Base-by-base conservation (phyloP, 495 filamentous ascomycete genomes). In the Choiromyces venosus region DNA sequence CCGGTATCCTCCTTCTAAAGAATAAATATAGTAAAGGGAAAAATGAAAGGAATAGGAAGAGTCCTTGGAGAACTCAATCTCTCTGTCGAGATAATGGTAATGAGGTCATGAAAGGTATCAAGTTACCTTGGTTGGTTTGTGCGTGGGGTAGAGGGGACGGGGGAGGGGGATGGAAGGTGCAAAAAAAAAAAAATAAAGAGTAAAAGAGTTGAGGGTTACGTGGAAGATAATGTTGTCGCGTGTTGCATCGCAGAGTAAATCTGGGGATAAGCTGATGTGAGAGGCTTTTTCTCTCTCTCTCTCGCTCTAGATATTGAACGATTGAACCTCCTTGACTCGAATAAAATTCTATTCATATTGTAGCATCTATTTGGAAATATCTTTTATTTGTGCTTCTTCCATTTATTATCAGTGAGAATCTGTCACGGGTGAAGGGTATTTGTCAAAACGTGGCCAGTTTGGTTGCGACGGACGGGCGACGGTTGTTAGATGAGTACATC, bases 401-500 rank as follows among this genome's bases (percentile, higher is more conserved):
- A 61, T 33, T 16, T 33, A 29, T 29, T 18, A 33, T 61, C 25
- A 29, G 52, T 61, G 25, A 33, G 12, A 61, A 61, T 61, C 12
- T 4, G 25, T 61, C 52, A 5, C 10, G 12, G 25, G 16, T 33
- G n/a, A 61, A 10, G 10, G 25, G 52, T 33, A 61, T 61, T 33
- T 29, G 25, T 61, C 65, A 76, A 77, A 77, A 77, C 75, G 74
- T 77, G 75, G 36, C 37, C 67, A 6, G 3, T 61, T 33, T 61
- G 25, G 52, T 33, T 61, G 52, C 10, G n/a, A 8, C 36, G 29
- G 56, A 33, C 35, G 35, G 21, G 35, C 35, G 16, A 16, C 16
- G 35, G 35, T 16, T 64, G 35, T 16, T 64, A 64, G n/a, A 16
- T 4, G 35, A 33, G 4, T 16, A 64, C 42, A 38, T 38, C 65